A percentile compares a stretch with the other conserved stretches of the same genome.
Evolutionary conservation across 352 stramenopile species (phyloP).

Genomic region (Peronospora destructor): DNA sequence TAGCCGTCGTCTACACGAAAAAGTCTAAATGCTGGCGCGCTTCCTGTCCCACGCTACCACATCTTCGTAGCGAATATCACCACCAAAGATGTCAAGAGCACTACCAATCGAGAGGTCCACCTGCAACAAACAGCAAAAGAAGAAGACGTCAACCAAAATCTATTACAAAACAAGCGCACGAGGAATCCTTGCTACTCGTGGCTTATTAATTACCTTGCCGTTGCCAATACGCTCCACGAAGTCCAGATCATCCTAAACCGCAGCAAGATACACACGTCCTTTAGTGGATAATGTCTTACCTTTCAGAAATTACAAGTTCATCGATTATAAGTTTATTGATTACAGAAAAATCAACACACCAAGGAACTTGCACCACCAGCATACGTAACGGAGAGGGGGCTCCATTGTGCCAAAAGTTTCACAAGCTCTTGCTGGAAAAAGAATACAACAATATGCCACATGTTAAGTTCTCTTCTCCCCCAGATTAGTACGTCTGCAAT

Average conservation of each 20-base stretch:
- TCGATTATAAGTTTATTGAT: background rate
- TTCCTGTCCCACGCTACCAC: conserved; percentile 88
- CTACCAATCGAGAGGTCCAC: conserved; percentile 98
- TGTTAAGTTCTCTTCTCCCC: no score
- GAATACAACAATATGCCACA: background rate
- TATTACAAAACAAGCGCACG: background rate
- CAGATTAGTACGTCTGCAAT: background rate
- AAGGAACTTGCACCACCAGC: conserved; percentile 91
- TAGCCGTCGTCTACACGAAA: no score
- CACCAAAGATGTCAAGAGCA: conserved; percentile 96
- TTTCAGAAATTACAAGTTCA: no score
- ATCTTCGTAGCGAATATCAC: conserved; percentile 89
- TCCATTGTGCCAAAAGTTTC: conserved; percentile 85
- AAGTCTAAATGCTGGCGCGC: conserved; percentile 11
- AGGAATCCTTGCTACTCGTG: background rate
- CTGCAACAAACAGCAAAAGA: conserved; percentile 13
- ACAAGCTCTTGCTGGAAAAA: conserved; percentile 90
- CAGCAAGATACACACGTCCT: conserved; percentile 2
- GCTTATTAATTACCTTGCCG: conserved; percentile 52
- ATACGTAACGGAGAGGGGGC: conserved; percentile 95
- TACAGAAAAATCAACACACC: conserved; percentile 25
- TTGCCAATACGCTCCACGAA: conserved; percentile 89
- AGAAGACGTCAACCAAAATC: background rate
- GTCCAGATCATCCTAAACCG: conserved; percentile 86
- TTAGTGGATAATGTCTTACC: background rate